Percentiles rank a stretch among this genome's conserved stretches.
Evolutionary conservation across 345 rosid genomes (phyloP).

Genomic region (Noccaea caerulescens): DNA sequence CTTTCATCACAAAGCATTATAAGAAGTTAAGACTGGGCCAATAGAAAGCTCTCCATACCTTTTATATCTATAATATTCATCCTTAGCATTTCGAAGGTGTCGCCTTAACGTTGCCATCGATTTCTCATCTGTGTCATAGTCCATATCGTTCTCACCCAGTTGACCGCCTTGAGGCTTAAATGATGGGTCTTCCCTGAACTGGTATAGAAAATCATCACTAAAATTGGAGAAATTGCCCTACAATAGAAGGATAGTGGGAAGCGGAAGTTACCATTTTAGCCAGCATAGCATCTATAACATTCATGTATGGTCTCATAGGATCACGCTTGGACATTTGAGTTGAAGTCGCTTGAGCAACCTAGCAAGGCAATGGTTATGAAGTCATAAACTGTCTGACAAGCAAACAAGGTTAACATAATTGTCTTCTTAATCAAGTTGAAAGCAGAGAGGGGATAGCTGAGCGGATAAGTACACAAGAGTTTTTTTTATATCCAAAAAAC

Average conservation of each 20-base stretch:
- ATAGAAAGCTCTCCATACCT: constrained; percentile 54
- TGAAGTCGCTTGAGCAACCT: constrained; percentile 99
- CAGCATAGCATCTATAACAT: constrained; percentile 89
- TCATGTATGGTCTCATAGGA: constrained; percentile 96
- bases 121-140: constrained; percentile 97
- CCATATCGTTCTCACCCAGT: constrained; percentile 99
- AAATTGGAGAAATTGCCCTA: constrained; percentile 15
- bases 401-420: neutral
- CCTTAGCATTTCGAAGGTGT: constrained; percentile 91
- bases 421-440: constrained; percentile 3
- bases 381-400: constrained; percentile 12
- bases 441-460: neutral
- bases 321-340: constrained; percentile 99
- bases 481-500: constrained; percentile 25
- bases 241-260: constrained; percentile 8
- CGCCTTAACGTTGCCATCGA: constrained; percentile 99
- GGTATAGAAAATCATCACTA: constrained; percentile 37
- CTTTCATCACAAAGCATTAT: constrained; percentile 3
- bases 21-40: constrained; percentile 14
- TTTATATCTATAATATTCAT: constrained; percentile 90
- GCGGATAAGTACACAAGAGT: neutral
- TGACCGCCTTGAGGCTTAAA: constrained; percentile 99
- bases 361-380: constrained; percentile 36
- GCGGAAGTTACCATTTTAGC: constrained; percentile 68
- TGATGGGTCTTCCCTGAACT: constrained; percentile 91